These are phyloP conservation scores for Trypanosoma cruzi DNA, from an alignment of 208 protist genomes.

Conservation along the genomic window DNA sequence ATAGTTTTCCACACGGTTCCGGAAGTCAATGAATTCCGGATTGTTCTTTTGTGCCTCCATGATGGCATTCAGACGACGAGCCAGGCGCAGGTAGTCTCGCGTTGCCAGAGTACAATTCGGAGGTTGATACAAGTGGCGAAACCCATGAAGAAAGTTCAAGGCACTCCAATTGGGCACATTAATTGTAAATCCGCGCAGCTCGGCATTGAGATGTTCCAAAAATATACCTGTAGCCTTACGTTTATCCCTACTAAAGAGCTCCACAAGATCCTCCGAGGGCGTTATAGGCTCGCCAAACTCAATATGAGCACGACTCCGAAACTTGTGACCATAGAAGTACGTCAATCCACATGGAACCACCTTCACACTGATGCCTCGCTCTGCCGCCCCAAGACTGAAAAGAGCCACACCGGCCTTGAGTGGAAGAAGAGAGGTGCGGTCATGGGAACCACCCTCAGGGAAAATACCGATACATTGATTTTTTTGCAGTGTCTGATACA, in stretches of 20 bases:
- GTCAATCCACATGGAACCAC: constrained; percentile 93
- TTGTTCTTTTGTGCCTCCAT: constrained; percentile 71
- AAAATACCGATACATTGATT: constrained; percentile 95
- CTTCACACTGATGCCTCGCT: constrained; percentile 77
- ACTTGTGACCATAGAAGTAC: constrained; percentile 94
- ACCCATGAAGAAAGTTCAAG: constrained; percentile 88
- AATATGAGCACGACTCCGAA: constrained; percentile 88
- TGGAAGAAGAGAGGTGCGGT: constrained; percentile 93
- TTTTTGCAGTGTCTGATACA: constrained; percentile 87
- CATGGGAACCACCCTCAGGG: constrained; percentile 96
- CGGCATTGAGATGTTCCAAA: constrained; percentile 79
- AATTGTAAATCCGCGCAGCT: constrained; percentile 83
- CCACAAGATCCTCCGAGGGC: constrained; percentile 66
- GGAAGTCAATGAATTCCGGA: constrained; percentile 65
- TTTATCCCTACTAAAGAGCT: constrained; percentile 78
- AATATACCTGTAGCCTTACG: constrained; percentile 81
- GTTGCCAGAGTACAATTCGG: constrained; percentile 70
- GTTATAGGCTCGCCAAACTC: constrained; percentile 89
- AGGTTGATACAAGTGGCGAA: constrained; percentile 92
- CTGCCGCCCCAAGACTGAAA: constrained; percentile 90
- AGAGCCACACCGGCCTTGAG: constrained; percentile 95
- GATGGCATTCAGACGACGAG: constrained; percentile 74
- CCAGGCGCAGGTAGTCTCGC: constrained; percentile 86
- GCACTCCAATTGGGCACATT: constrained; percentile 92
- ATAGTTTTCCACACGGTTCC: constrained; percentile 84